phyloP scores from a whole-genome alignment of 345 rosid genomes.

The Trapa bicornis region DNA sequence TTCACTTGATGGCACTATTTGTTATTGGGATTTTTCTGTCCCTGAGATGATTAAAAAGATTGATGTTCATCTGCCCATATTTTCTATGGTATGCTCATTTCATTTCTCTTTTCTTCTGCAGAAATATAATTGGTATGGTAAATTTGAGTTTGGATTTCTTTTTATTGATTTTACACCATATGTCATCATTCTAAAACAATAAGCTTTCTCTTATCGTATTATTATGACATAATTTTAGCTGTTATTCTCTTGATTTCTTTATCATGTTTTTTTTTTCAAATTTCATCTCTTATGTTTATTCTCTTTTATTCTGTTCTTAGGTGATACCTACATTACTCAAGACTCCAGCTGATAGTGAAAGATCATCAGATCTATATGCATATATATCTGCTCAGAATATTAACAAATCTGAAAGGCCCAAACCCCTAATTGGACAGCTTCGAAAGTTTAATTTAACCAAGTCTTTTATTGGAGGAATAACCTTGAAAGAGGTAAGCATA shows the following conservation, averaged over 20 bases:
- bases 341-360: constrained; percentile 24
- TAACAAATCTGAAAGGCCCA: constrained; percentile 17
- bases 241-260: not conserved
- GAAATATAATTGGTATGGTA: not conserved
- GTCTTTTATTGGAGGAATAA: constrained; percentile 43
- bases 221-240: not conserved
- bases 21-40: constrained; percentile 77
- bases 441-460: constrained; percentile 63
- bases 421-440: constrained; percentile 39
- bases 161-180: not conserved
- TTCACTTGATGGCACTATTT: constrained; percentile 80
- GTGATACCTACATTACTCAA: constrained; percentile 63
- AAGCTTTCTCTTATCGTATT: not conserved
- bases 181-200: not conserved
- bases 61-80: constrained; percentile 42
- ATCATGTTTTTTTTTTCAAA: not conserved
- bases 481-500: constrained; percentile 53
- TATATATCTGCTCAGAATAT: constrained; percentile 49
- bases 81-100: constrained; percentile 50
- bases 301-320: constrained; percentile 20
- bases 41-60: constrained; percentile 68
- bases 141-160: not conserved
- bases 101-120: not conserved
- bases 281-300: not conserved
- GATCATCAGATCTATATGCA: constrained; percentile 36